Base-by-base conservation (phyloP, 192 early-diverging fungal species). In the Chytriomyces hyalinus region DNA sequence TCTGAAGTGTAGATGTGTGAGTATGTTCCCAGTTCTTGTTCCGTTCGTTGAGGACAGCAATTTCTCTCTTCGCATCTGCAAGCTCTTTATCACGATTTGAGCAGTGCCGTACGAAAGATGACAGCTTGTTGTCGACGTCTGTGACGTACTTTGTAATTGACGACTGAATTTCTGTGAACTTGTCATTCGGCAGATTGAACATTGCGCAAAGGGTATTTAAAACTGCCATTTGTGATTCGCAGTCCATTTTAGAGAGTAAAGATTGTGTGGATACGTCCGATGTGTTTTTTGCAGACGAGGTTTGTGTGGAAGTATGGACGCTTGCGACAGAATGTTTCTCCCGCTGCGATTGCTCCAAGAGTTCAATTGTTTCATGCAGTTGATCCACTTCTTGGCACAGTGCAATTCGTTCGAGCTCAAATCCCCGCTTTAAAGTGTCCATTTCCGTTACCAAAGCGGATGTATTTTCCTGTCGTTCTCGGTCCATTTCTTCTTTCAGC, bases 401-500 rank as follows among this genome's bases (percentile, higher is more conserved):
- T 10, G 24, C 51, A 15, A 44, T 20, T 13, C 50, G 10, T 22
- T 70, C 68, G 15, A 13, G 24, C 8, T 17, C 17, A 20, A 70
- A 70, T 45, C 6, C 46, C 6, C 22, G 22, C 49, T 49, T 70
- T 48, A 70, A 51, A 26, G 7, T n/a, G n/a, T 70, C 45, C 9
- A 70, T 64, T 28, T 64, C 62, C n/a, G 10, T 10, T 17, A 22
- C n/a, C 62, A 64, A 28, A 11, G 10, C 10, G 3, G 62, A 64
- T 22, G n/a, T 28, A 11, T 47, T 53, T n/a, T 43, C 49, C 22
- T 53, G 46, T n/a, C 20, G n/a, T 49, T 73, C 71, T 8, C 11
- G 43, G 7, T 73, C 71, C 71, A 73, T 73, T 28, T 62, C 59
- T 7, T 26, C 45, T 44, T 62, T 73, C 36, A 73, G 28, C 6